phyloP scores from a whole-genome alignment of 1,139 yeast species.

The Yamadazyma triangularis region DNA sequence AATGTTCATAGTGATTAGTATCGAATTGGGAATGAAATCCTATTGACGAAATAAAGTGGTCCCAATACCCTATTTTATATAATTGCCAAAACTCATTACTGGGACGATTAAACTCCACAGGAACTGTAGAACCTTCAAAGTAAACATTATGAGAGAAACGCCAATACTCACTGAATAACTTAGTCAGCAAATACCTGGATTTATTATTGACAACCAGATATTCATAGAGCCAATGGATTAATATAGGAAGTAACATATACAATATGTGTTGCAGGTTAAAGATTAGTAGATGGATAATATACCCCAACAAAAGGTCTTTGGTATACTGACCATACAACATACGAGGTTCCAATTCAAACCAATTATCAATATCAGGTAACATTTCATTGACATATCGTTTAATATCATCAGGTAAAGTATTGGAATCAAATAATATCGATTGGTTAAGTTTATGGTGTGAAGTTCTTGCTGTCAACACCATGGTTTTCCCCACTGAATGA shows the following conservation, averaged over 20 bases:
- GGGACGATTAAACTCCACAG: background rate
- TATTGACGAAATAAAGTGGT: constrained; percentile 15
- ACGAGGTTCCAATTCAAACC: constrained; percentile 32
- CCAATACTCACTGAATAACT: constrained; percentile 28
- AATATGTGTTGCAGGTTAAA: constrained; percentile 30
- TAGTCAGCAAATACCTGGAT: constrained; percentile 6
- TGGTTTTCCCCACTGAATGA: constrained; percentile 27
- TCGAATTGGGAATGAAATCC: constrained; percentile 10
- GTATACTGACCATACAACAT: constrained; percentile 17
- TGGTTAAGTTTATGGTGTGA: constrained; percentile 32
- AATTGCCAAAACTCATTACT: constrained; percentile 26
- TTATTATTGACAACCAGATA: constrained; percentile 10
- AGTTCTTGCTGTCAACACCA: constrained; percentile 30
- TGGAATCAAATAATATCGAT: constrained; percentile 27
- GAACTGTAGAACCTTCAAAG: constrained; percentile 9
- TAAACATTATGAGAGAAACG: constrained; percentile 12
- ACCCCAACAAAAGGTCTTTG: constrained; percentile 27
- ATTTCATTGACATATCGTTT: constrained; percentile 18
- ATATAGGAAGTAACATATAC: constrained; percentile 28
- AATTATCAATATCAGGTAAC: constrained; percentile 33
- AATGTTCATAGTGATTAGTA: constrained; percentile 7
- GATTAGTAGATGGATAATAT: constrained; percentile 29
- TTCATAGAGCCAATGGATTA: constrained; percentile 36
- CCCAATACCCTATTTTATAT: constrained; percentile 28
- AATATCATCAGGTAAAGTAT: constrained; percentile 21